Conservation (phyloP, 352 stramenopile genomes). For the Pythium aristosporum region DNA sequence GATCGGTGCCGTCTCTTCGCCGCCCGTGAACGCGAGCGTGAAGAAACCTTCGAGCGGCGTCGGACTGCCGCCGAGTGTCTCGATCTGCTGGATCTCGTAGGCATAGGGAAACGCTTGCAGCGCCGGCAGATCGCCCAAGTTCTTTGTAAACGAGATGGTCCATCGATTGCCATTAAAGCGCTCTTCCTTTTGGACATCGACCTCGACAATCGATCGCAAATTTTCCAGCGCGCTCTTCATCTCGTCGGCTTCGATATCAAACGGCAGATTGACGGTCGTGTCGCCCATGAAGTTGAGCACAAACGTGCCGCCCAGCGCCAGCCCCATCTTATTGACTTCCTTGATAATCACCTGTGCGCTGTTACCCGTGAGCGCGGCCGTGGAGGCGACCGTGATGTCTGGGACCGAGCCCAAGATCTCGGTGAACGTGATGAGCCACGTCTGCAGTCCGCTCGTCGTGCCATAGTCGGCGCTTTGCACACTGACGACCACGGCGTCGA, state of each 20-base stretch:
- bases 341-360: conserved; percentile 57
- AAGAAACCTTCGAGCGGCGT: conserved; percentile 93
- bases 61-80: conserved; percentile 87
- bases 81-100: conserved; percentile 94
- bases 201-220: conserved; percentile 48
- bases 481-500: conserved; percentile 75
- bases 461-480: conserved; percentile 52
- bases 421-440: conserved; percentile 91
- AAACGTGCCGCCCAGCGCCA: conserved; percentile 90
- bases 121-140: conserved; percentile 92
- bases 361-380: conserved; percentile 55
- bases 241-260: conserved; percentile 81
- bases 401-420: conserved; percentile 91
- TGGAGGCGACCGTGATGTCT: conserved; percentile 68
- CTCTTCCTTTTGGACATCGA: conserved; percentile 71
- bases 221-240: conserved; percentile 90
- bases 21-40: conserved; percentile 72
- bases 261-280: conserved; percentile 91
- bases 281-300: conserved; percentile 91
- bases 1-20: conserved; percentile 74
- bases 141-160: conserved; percentile 95
- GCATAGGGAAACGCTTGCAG: conserved; percentile 83
- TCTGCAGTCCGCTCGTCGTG: conserved; percentile 42
- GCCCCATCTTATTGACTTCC: conserved; percentile 67
- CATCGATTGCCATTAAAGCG: conserved; percentile 88